Evolutionary conservation across 257 asterid species (phyloP).

Genomic region (Cordia subcordata): DNA sequence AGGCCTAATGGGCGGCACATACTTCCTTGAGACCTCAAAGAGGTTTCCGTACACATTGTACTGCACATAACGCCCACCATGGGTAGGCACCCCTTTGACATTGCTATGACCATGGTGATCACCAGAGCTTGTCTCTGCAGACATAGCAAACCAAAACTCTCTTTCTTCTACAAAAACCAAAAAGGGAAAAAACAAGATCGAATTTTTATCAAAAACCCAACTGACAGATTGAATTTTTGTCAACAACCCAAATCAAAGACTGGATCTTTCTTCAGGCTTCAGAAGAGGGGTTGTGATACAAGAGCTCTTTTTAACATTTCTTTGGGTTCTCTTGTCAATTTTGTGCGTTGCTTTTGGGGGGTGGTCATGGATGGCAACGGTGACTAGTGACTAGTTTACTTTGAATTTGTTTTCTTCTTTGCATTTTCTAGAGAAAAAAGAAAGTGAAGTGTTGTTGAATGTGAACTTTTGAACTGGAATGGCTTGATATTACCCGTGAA

Average conservation of each 20-base stretch:
- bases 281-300: not conserved
- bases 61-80: slow-evolving; percentile 67
- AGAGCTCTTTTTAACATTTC: not conserved
- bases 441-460: not conserved
- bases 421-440: not conserved
- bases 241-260: not conserved
- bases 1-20: slow-evolving; percentile 68
- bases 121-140: slow-evolving; percentile 57
- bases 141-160: slow-evolving; percentile 23
- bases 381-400: not conserved
- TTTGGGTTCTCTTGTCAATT: not conserved
- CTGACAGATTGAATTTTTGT: not conserved
- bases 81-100: slow-evolving; percentile 59
- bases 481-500: slow-evolving; percentile 5
- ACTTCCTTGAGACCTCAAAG: slow-evolving; percentile 69
- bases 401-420: not conserved
- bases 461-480: slow-evolving; percentile 7
- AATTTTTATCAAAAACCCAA: slow-evolving; percentile 1
- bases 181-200: not conserved
- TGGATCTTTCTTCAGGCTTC: not conserved
- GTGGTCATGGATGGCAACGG: not conserved
- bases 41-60: slow-evolving; percentile 79
- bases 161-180: not conserved
- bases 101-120: slow-evolving; percentile 55
- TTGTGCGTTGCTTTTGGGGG: not conserved